A percentile compares a stretch with the other conserved stretches of the same genome.
Evolutionary conservation across 2,329 filamentous ascomycete species (phyloP).

Genomic region (Grosmannia clavigera): DNA sequence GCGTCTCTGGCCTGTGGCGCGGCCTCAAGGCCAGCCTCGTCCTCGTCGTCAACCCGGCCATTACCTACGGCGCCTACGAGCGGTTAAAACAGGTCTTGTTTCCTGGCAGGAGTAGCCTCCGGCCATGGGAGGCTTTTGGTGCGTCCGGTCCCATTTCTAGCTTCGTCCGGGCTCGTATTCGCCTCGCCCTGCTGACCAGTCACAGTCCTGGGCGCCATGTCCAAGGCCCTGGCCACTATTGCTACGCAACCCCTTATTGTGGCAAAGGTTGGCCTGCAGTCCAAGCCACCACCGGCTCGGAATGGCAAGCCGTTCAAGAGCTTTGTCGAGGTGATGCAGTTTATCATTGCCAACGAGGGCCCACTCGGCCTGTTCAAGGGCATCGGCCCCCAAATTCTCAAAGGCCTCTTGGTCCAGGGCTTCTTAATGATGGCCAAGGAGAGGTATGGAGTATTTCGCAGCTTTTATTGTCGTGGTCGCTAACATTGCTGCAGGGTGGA

Average conservation of each 20-base stretch:
- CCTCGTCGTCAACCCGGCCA: constrained; percentile 88
- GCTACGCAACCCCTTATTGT: constrained; percentile 92
- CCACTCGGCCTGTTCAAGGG: constrained; percentile 83
- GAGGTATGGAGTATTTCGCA: constrained; percentile 40
- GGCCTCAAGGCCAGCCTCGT: constrained; percentile 93
- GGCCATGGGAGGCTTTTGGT: constrained; percentile 85
- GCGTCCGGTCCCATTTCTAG: constrained; percentile 27
- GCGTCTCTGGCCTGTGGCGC: constrained; percentile 80
- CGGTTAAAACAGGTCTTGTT: constrained; percentile 68
- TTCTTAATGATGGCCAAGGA: constrained; percentile 99
- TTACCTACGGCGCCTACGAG: constrained; percentile 96
- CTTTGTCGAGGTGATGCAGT: constrained; percentile 89
- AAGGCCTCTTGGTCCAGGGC: constrained; percentile 87
- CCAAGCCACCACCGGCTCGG: constrained; percentile 71
- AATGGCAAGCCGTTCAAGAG: constrained; percentile 86
- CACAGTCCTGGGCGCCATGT: constrained; percentile 78
- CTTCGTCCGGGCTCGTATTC: background rate
- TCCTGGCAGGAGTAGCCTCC: constrained; percentile 61
- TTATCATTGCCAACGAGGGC: constrained; percentile 84
- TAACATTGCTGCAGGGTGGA: constrained; percentile 52
- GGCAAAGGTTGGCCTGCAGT: constrained; percentile 93
- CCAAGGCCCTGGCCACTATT: constrained; percentile 84
- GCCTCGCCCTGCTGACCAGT: background rate
- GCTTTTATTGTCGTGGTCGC: background rate
- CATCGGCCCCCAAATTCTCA: constrained; percentile 84